Evolutionary conservation across 2,329 filamentous ascomycete species (phyloP).

Genomic region (Huntiella abstrusa): DNA sequence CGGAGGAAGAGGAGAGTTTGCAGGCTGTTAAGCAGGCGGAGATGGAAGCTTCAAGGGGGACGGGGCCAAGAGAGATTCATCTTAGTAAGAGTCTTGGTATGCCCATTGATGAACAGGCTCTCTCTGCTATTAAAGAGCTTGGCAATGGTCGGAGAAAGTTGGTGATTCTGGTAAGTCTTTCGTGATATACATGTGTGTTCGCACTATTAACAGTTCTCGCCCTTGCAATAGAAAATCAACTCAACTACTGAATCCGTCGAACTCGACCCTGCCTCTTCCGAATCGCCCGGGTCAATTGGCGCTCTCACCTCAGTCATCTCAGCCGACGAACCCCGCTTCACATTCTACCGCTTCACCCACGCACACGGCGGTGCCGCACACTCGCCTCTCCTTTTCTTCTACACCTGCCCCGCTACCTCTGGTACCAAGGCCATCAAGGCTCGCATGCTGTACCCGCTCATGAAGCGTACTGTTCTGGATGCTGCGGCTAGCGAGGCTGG

Average conservation of each 20-base stretch:
- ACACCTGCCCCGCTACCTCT: slow-evolving; percentile 53
- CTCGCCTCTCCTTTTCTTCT: slow-evolving; percentile 56
- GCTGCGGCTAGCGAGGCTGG: slow-evolving; percentile 47
- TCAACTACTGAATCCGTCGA: slow-evolving; percentile 48
- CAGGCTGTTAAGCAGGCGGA: slow-evolving; percentile 58
- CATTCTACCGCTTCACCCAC: slow-evolving; percentile 53
- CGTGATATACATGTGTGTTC: background rate
- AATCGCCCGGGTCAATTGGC: slow-evolving; percentile 33
- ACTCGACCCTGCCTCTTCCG: slow-evolving; percentile 33
- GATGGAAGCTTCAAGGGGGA: slow-evolving; percentile 53
- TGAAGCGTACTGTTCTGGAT: slow-evolving; percentile 47
- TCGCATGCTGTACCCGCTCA: slow-evolving; percentile 66
- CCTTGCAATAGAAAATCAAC: slow-evolving; percentile 45
- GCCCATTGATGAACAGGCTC: slow-evolving; percentile 42
- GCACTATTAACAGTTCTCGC: slow-evolving; percentile 7
- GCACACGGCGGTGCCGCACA: slow-evolving; percentile 32
- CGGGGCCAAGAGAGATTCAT: slow-evolving; percentile 38
- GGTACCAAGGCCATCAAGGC: slow-evolving; percentile 56
- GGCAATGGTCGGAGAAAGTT: slow-evolving; percentile 32
- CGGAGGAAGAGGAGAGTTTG: slow-evolving; percentile 55
- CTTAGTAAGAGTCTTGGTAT: slow-evolving; percentile 38
- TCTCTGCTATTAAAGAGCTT: slow-evolving; percentile 43
- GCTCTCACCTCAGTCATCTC: slow-evolving; percentile 43
- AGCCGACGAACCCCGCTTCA: slow-evolving; percentile 51
- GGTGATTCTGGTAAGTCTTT: slow-evolving; percentile 42